Evolutionary conservation across 2,329 filamentous ascomycete genomes (phyloP).

Genomic region (Pyrenochaeta sp.): DNA sequence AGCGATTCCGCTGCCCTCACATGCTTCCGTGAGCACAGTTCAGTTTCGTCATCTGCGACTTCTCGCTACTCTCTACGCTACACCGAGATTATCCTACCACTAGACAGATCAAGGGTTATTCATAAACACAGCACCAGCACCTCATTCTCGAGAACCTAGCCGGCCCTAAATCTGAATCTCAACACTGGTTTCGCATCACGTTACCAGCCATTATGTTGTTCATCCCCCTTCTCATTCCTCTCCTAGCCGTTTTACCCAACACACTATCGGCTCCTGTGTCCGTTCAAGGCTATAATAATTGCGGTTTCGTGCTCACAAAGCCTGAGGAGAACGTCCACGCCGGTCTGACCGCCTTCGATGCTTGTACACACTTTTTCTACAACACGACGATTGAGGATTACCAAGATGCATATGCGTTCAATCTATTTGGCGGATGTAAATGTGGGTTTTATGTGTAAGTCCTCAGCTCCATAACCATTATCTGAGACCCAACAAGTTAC

Average conservation of each 20-base stretch:
- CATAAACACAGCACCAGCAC: too few relatives aligned
- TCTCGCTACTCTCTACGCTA: neutral
- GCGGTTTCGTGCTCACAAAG: constrained; percentile 14
- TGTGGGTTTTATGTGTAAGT: constrained; percentile 13
- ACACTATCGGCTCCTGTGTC: neutral
- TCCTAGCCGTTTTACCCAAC: constrained; percentile 1
- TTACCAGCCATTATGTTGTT: neutral
- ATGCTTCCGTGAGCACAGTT: too few relatives aligned
- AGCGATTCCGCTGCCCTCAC: too few relatives aligned
- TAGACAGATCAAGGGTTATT: neutral
- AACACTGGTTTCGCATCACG: too few relatives aligned
- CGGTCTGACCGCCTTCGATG: constrained; percentile 3
- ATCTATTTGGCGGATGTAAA: constrained; percentile 9
- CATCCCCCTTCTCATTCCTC: neutral
- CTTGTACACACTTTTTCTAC: constrained; percentile 10
- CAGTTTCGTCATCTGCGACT: too few relatives aligned
- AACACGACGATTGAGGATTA: constrained; percentile 8
- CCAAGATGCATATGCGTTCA: constrained; percentile 14
- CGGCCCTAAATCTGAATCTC: too few relatives aligned
- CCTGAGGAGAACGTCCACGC: constrained; percentile 8
- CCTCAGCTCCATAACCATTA: too few relatives aligned
- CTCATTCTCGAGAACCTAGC: too few relatives aligned
- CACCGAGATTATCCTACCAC: neutral
- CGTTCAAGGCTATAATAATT: constrained; percentile 1
- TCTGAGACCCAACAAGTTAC: neutral